Percentiles rank a stretch among this genome's conserved stretches.
phyloP scores from a whole-genome alignment of 257 asterid genomes.

The Solanum appendiculatum region DNA sequence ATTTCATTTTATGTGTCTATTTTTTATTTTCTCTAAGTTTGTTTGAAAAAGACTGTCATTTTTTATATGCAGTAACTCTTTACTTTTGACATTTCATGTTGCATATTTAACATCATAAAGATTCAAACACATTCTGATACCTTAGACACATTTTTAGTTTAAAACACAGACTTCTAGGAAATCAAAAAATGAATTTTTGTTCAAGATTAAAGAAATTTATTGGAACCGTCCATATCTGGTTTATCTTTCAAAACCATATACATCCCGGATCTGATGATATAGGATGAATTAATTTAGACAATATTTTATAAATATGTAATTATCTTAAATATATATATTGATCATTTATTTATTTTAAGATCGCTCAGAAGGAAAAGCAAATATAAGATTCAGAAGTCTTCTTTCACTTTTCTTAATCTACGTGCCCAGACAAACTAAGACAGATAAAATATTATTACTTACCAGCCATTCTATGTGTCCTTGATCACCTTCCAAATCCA shows the following conservation, averaged over 20 bases:
- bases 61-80: too few relatives aligned
- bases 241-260: background rate
- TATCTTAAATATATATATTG: too few relatives aligned
- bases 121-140: too few relatives aligned
- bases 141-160: too few relatives aligned
- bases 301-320: background rate
- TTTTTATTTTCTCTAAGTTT: too few relatives aligned
- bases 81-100: too few relatives aligned
- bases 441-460: background rate
- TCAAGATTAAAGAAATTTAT: background rate
- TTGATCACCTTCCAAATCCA: constrained; percentile 12
- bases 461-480: constrained; percentile 19
- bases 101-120: too few relatives aligned
- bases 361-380: too few relatives aligned
- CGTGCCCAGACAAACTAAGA: background rate
- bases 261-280: background rate
- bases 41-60: too few relatives aligned
- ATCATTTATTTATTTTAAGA: too few relatives aligned
- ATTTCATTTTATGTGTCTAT: background rate
- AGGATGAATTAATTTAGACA: background rate
- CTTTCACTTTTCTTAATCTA: background rate
- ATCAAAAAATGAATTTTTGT: background rate
- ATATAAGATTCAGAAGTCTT: background rate
- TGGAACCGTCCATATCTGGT: too few relatives aligned
- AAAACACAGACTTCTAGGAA: background rate